A percentile compares a stretch with the other conserved stretches of the same genome.
Evolutionary conservation across 2,329 filamentous ascomycete genomes (phyloP).

Genomic region (Diaporthe destruens): DNA sequence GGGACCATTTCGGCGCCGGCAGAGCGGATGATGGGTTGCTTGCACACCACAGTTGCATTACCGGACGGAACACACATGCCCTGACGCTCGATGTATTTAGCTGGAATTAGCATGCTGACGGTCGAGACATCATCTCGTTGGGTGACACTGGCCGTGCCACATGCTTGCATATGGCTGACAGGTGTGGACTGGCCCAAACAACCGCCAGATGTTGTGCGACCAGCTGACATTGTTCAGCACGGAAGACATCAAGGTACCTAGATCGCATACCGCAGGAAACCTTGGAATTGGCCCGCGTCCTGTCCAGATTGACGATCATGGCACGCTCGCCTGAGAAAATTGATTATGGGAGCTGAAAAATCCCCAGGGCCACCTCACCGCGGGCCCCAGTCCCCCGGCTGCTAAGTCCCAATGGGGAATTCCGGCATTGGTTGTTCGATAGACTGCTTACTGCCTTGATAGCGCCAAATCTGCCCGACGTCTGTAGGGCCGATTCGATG

Average conservation of each 20-base stretch:
- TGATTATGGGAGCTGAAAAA: background rate
- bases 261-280: background rate
- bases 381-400: background rate
- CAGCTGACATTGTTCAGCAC: too few relatives aligned
- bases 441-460: slow-evolving; percentile 18
- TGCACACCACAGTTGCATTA: background rate
- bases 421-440: slow-evolving; percentile 18
- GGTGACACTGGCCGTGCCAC: background rate
- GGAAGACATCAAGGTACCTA: too few relatives aligned
- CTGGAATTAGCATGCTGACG: background rate
- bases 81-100: background rate
- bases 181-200: background rate
- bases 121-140: background rate
- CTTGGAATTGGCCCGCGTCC: too few relatives aligned
- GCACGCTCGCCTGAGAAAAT: background rate
- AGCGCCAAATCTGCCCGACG: background rate
- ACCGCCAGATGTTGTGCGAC: background rate
- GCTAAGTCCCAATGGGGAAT: background rate
- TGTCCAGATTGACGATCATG: background rate
- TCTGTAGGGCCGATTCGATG: background rate
- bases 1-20: background rate
- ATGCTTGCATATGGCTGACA: background rate
- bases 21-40: background rate
- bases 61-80: background rate
- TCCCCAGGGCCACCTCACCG: background rate